Conservation (phyloP, 2,329 filamentous ascomycete species). For the Xylariaceae sp. region DNA sequence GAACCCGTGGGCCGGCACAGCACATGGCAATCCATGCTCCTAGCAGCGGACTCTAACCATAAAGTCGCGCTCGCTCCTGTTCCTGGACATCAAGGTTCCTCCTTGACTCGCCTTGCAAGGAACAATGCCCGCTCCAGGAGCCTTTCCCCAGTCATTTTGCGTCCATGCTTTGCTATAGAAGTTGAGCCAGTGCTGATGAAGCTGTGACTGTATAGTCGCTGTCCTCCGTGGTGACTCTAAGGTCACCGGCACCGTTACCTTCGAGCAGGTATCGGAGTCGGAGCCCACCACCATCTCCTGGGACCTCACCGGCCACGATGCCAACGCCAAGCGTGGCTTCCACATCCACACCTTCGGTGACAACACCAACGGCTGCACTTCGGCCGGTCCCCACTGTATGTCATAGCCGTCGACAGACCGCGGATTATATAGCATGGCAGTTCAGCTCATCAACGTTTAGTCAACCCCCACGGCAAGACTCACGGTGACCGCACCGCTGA, state of each 20-base stretch:
- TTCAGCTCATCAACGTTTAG: constrained; percentile 41
- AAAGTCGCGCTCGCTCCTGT: constrained; percentile 9
- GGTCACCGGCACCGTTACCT: constrained; percentile 86
- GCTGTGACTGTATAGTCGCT: constrained; percentile 59
- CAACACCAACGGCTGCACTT: constrained; percentile 99
- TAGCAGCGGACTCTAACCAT: constrained; percentile 5
- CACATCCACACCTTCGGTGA: constrained; percentile 99
- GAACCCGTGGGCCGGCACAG: constrained; percentile 18
- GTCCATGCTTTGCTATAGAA: constrained; percentile 13
- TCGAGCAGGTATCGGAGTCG: constrained; percentile 84
- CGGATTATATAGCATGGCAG: background rate
- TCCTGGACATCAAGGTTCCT: constrained; percentile 11
- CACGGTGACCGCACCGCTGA: constrained; percentile 83
- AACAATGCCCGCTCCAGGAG: constrained; percentile 16
- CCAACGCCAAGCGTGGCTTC: constrained; percentile 95
- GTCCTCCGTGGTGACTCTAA: constrained; percentile 97
- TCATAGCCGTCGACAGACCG: constrained; percentile 19
- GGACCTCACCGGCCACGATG: constrained; percentile 86
- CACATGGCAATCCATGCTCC: constrained; percentile 18
- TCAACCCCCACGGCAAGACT: constrained; percentile 91
- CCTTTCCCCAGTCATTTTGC: constrained; percentile 3
- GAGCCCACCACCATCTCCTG: constrained; percentile 81
- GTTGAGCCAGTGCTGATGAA: constrained; percentile 25
- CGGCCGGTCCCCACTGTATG: constrained; percentile 94
- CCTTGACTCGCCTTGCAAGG: constrained; percentile 15